These are phyloP conservation scores for Cryptosporidium felis DNA, from an alignment of 169 alveolate genomes.

Conservation along the genomic window DNA sequence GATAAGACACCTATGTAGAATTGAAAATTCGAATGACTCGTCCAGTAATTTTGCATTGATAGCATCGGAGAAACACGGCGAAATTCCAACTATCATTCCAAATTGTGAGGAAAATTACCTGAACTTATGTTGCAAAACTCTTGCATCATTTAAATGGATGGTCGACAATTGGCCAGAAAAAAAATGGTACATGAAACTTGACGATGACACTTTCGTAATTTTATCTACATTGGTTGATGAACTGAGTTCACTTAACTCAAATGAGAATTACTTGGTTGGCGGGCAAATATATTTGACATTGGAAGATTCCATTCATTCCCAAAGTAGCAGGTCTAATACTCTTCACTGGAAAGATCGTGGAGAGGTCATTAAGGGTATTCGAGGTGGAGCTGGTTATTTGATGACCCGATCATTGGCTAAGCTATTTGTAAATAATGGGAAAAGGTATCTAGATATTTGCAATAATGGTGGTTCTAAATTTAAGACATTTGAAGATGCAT, in stretches of 20 bases:
- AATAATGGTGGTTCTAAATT: conserved; percentile 53
- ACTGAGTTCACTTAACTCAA: conserved; percentile 1
- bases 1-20: conserved; percentile 58
- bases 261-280: conserved; percentile 29
- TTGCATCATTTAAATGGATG: conserved; percentile 68
- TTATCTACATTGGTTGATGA: conserved; percentile 39
- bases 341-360: conserved; percentile 56
- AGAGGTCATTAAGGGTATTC: conserved; percentile 57
- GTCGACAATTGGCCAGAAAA: conserved; percentile 59
- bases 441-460: conserved; percentile 59
- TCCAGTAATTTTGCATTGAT: conserved; percentile 30
- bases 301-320: conserved; percentile 28
- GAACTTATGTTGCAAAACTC: conserved; percentile 59
- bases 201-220: conserved; percentile 60
- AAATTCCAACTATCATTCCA: conserved; percentile 56
- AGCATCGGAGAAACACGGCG: conserved; percentile 6
- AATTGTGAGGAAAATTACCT: conserved; percentile 52
- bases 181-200: conserved; percentile 69
- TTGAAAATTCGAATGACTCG: not conserved
- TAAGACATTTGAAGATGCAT: conserved; percentile 63
- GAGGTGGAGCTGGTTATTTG: conserved; percentile 70
- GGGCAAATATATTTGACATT: conserved; percentile 61
- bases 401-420: conserved; percentile 48
- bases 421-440: conserved; percentile 54
- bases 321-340: conserved; percentile 36